These are phyloP conservation scores for Fusarium sp. DNA, from an alignment of 2,329 filamentous ascomycete species.

Conservation along the genomic window DNA sequence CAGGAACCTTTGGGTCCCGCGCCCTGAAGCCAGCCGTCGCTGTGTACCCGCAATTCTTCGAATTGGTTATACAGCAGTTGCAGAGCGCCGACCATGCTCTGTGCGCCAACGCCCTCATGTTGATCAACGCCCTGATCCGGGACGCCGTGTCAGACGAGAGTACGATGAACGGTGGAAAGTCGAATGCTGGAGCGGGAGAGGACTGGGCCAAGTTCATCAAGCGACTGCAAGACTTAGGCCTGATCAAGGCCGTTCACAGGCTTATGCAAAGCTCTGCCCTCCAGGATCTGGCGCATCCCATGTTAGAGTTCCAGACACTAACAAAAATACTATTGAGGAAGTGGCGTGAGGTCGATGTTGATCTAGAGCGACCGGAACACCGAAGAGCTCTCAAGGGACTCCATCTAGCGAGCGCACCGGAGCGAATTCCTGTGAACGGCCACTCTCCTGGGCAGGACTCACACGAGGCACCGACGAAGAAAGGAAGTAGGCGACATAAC, in stretches of 20 bases:
- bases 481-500: conserved; percentile 78
- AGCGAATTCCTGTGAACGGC: conserved; percentile 59
- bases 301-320: conserved; percentile 92
- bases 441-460: conserved; percentile 54
- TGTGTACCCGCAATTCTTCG: conserved; percentile 92
- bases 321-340: conserved; percentile 89
- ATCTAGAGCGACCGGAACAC: conserved; percentile 89
- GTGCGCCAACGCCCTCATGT: conserved; percentile 93
- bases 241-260: conserved; percentile 90
- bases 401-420: conserved; percentile 83
- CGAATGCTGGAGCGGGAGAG: conserved; percentile 57
- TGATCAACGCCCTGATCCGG: conserved; percentile 94
- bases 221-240: conserved; percentile 88
- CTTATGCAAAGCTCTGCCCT: conserved; percentile 95
- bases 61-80: conserved; percentile 90
- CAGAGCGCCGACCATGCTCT: conserved; percentile 95
- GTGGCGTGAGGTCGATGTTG: conserved; percentile 87
- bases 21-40: conserved; percentile 93
- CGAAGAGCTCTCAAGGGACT: conserved; percentile 86
- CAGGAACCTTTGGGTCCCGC: conserved; percentile 84
- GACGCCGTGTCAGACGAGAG: conserved; percentile 85
- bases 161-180: conserved; percentile 55
- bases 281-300: conserved; percentile 88
- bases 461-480: conserved; percentile 58
- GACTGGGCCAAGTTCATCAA: conserved; percentile 98